Evolutionary conservation across 352 stramenopile species (phyloP), one percentile per base, ranked within the genome.

Genomic region (Elongisporangium anandrum): DNA sequence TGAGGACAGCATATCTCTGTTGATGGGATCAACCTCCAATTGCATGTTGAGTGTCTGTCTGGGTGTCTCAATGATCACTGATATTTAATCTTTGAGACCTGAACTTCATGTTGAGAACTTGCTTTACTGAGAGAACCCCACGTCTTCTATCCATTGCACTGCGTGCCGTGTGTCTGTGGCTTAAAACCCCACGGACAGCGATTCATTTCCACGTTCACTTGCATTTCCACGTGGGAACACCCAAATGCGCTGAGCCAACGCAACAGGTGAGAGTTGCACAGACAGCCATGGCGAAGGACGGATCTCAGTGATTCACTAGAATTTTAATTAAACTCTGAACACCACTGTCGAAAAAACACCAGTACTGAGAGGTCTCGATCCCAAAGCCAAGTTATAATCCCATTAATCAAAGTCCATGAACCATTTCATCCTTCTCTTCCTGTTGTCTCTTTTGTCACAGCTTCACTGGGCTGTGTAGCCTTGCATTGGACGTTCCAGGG

Each of bases 31-130:
- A 21, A 21, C 2, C 52, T 20, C 26, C 16, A 16, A 34, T 3
- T 63, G 21, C 10, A 15, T 50, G n/a, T 60, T n/a, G n/a, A n/a
- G n/a, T n/a, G n/a, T n/a, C 23, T 29, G 5, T 12, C 10, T 52
- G 20, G 50, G 67, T 34, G 38, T 79, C 74, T 84, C 80, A 69
- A 85, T 90, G 80, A 90, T 90, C 74, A 87, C 73, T 88, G 77
- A 87, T 81, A 82, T 63, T 73, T 90, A 90, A 90, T 90, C 80
- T 90, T 90, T 90, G 80, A 90, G 80, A 90, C 75, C 80, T 90
- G 77, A 90, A 79, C 29, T 61, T 55, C 54, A 59, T 83, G 79
- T 84, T 80, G 79, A 84, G 65, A 87, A 83, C 64, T 57, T 67
- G 56, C 66, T 61, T 77, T 65, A 55, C 73, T 90, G 80, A 90